phyloP scores from a whole-genome alignment of 345 rosid species.

The Euphorbia peplus region DNA sequence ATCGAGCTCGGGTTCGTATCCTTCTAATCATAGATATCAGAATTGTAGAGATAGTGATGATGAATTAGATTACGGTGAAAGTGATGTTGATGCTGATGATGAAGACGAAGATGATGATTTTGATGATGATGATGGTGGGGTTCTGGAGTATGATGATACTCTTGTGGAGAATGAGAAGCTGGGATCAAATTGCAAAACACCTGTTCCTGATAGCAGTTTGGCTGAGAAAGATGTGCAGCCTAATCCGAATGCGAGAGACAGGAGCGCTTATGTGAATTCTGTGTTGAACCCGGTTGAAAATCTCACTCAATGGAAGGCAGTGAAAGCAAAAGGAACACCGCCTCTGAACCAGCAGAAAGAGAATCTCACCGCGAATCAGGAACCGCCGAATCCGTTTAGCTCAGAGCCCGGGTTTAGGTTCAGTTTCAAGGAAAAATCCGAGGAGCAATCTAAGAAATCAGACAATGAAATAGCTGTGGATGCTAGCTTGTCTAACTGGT shows the following conservation, averaged over 20 bases:
- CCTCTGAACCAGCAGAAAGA: constrained; percentile 62
- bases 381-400: constrained; percentile 12
- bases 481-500: constrained; percentile 94
- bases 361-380: constrained; percentile 37
- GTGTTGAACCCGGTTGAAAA: constrained; percentile 89
- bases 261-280: constrained; percentile 50
- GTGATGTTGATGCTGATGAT: constrained; percentile 17
- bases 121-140: constrained; percentile 7
- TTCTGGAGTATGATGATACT: constrained; percentile 13
- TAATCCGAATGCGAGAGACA: constrained; percentile 40
- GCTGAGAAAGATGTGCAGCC: constrained; percentile 28
- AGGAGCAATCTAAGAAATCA: constrained; percentile 39
- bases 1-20: constrained; percentile 52
- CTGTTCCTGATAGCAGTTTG: not conserved
- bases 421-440: constrained; percentile 40
- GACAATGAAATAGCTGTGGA: constrained; percentile 55
- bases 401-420: constrained; percentile 35
- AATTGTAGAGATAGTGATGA: constrained; percentile 37
- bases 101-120: constrained; percentile 10
- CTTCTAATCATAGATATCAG: constrained; percentile 48
- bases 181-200: constrained; percentile 1
- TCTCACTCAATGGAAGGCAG: constrained; percentile 87
- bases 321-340: constrained; percentile 49
- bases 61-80: constrained; percentile 30
- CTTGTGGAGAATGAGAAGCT: constrained; percentile 8